Conservation (phyloP, 2,329 filamentous ascomycete genomes). For the Raffaelea albimanens region DNA sequence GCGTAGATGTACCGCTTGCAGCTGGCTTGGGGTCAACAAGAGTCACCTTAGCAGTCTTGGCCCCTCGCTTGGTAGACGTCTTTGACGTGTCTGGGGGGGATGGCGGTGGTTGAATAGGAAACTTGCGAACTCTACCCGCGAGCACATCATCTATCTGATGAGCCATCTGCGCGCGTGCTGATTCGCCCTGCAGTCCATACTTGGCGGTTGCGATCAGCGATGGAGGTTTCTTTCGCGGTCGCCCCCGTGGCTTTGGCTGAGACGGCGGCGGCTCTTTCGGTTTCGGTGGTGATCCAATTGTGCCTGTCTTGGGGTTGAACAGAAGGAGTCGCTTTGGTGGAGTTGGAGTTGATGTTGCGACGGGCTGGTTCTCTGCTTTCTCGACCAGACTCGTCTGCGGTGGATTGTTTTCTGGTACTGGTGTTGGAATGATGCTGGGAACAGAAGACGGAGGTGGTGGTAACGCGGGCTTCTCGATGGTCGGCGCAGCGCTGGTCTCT, state of each 20-base stretch:
- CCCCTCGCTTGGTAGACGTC: background rate
- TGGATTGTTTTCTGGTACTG: background rate
- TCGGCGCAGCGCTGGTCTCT: no score
- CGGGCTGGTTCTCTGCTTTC: no score
- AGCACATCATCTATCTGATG: slow-evolving; percentile 3
- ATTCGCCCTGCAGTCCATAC: slow-evolving; percentile 7
- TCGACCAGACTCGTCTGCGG: no score
- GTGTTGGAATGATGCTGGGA: background rate
- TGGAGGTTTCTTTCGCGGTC: background rate
- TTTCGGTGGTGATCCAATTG: slow-evolving; percentile 51
- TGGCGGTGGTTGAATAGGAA: background rate
- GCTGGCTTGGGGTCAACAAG: background rate
- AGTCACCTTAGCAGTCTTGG: background rate
- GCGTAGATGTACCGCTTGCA: background rate
- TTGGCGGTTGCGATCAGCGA: background rate
- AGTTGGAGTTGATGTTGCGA: background rate
- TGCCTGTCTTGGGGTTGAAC: slow-evolving; percentile 52
- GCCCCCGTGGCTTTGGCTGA: slow-evolving; percentile 3
- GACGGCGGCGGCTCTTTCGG: slow-evolving; percentile 11
- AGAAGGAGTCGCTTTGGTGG: slow-evolving; percentile 28
- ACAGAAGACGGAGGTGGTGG: background rate
- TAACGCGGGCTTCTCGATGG: no score
- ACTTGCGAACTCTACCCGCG: background rate
- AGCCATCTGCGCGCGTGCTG: slow-evolving; percentile 4
- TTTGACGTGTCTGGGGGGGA: background rate